Conservation (phyloP, 768 basidiomycete genomes). For the Russula brevipes region DNA sequence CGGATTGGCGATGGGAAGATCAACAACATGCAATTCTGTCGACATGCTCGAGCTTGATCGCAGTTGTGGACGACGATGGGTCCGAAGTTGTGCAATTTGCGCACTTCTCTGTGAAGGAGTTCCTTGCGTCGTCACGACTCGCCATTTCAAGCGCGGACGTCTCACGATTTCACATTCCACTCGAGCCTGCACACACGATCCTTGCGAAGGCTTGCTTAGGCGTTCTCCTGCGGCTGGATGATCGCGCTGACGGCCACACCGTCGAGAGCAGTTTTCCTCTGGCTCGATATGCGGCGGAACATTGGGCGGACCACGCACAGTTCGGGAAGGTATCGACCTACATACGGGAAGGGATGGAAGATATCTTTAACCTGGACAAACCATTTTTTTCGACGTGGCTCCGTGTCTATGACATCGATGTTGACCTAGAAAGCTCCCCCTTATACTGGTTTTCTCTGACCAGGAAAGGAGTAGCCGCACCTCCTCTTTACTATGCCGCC, state of each 20-base stretch:
- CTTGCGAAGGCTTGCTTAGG: background rate
- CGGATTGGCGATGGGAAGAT: background rate
- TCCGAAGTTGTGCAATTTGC: background rate
- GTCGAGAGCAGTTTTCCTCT: background rate
- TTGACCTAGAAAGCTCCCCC: too few species aligned
- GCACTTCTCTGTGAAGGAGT: constrained; percentile 6
- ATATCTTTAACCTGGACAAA: background rate
- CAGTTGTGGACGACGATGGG: background rate
- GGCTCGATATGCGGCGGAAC: background rate
- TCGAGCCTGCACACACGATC: background rate
- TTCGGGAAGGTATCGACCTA: background rate
- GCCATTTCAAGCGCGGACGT: background rate
- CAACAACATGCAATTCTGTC: background rate
- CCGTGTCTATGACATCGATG: background rate
- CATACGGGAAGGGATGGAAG: background rate
- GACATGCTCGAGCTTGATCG: background rate
- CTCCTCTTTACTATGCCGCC: too few species aligned
- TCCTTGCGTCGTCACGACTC: background rate
- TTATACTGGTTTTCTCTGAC: too few species aligned
- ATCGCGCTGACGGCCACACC: background rate
- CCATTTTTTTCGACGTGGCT: background rate
- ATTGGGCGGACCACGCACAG: background rate
- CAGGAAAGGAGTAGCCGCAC: too few species aligned
- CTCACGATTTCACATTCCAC: background rate
- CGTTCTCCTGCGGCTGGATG: background rate